Base-by-base conservation (phyloP, 1,284 basidiomycete genomes). In the Ceratorhiza oryzae-sativae region DNA sequence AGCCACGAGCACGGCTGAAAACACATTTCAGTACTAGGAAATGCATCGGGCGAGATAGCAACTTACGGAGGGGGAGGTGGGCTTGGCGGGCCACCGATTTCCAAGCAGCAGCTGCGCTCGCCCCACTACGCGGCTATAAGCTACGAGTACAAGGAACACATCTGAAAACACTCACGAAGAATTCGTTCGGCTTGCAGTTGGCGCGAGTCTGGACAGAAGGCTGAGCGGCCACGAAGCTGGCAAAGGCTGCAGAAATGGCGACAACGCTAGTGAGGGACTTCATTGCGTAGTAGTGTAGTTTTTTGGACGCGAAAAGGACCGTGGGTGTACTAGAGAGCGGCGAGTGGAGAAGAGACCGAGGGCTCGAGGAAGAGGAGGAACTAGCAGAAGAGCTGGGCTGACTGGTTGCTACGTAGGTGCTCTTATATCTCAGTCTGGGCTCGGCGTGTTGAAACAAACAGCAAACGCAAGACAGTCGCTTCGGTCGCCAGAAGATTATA, bases 181-280 rank as follows among this genome's bases (percentile, higher is more conserved):
- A 71, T 36, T 71, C 20, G 62, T 51, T 58, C 23, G 27, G 32
- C 18, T 55, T 27, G 36, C 61, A 59, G 53, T 48, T 58, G 18
- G 55, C 34, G 12, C 56, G 65, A 25, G 51, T 36, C 15, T 67
- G 70, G 56, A 48, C 45, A 30, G 62, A 25, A 34, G 70, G 73
- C 42, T 56, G 27, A 51, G 61, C 53, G 51, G 70, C 55, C 27
- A 60, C 46, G 27, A 63, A 46, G 71, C 53, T 55, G 34, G 46
- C 70, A 39, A 74, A 25, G 27, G 73, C 71, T 25, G 73, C 73
- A 41, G 56, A 74, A 55, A 72, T 34, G 55, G 59, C 70, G 27
- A 71, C 36, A 51, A 65, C 58, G 48, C 56, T 60, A 45, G 56
- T 46, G 30, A 74, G 67, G 25, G 73, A 72, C 51, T 71, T 71